Percentiles rank a stretch among this genome's conserved stretches.
Conservation (phyloP, 2,329 filamentous ascomycete genomes). For the Aureobasidium vineae region DNA sequence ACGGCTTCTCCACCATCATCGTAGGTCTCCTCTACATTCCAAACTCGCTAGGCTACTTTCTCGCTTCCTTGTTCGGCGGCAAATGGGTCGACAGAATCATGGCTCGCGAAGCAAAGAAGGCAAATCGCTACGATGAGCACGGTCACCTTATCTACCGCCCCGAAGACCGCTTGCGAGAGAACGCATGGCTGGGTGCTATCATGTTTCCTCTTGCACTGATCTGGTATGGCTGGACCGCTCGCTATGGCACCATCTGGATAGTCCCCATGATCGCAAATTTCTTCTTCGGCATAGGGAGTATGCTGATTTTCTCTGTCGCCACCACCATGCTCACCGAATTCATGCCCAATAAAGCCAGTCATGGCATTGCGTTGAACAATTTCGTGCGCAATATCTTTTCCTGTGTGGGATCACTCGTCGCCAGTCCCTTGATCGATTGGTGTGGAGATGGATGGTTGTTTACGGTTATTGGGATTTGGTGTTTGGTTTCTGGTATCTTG, state of each 20-base stretch:
- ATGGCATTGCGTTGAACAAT: slow-evolving; percentile 77
- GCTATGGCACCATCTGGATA: slow-evolving; percentile 63
- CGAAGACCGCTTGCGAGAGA: slow-evolving; percentile 80
- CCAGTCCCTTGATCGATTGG: slow-evolving; percentile 66
- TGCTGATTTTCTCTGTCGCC: slow-evolving; percentile 71
- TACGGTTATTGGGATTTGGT: slow-evolving; percentile 50
- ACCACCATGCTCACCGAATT: slow-evolving; percentile 87
- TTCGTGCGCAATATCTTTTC: slow-evolving; percentile 76
- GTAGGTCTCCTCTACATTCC: slow-evolving; percentile 78
- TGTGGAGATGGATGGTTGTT: slow-evolving; percentile 77
- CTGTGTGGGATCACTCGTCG: slow-evolving; percentile 67
- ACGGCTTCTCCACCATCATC: slow-evolving; percentile 65
- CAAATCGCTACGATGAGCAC: slow-evolving; percentile 64
- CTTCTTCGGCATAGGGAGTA: slow-evolving; percentile 69
- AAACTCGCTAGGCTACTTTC: slow-evolving; percentile 68
- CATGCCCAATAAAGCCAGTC: slow-evolving; percentile 67
- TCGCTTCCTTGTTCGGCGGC: slow-evolving; percentile 67
- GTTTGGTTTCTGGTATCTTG: slow-evolving; percentile 33
- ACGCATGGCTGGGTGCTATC: slow-evolving; percentile 71
- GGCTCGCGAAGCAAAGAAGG: slow-evolving; percentile 68
- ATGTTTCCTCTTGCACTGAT: slow-evolving; percentile 69
- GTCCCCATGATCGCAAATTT: slow-evolving; percentile 48
- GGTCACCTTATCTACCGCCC: slow-evolving; percentile 68
- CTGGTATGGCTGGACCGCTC: slow-evolving; percentile 73
- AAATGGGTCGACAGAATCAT: slow-evolving; percentile 80